phyloP scores from a whole-genome alignment of 495 filamentous ascomycete species.

The Talaromyces proteolyticus region DNA sequence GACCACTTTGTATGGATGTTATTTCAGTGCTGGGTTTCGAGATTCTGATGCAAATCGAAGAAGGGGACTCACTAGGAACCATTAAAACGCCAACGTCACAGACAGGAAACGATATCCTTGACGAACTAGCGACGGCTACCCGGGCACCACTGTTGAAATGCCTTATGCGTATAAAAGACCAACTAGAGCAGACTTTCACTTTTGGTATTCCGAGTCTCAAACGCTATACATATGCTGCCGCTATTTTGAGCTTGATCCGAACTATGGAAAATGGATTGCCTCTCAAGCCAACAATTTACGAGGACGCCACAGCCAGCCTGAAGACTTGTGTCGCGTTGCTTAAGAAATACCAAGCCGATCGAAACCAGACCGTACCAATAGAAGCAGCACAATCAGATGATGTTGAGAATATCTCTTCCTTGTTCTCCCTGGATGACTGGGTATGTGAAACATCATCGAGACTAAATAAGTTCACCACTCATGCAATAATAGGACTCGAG shows the following conservation, averaged over 20 bases:
- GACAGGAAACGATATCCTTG: conserved; percentile 1
- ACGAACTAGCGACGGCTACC: conserved; percentile 8
- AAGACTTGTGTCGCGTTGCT: conserved; percentile 9
- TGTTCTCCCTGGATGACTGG: conserved; percentile 1
- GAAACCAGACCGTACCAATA: background rate
- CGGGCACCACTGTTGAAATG: conserved; percentile 13
- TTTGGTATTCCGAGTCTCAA: conserved; percentile 16
- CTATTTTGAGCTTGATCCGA: conserved; percentile 13
- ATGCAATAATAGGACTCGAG: background rate
- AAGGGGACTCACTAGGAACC: conserved; percentile 8
- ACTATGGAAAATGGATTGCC: conserved; percentile 14
- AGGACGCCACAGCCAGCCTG: conserved; percentile 9
- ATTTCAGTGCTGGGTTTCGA: conserved; percentile 15
- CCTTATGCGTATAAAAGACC: conserved; percentile 14
- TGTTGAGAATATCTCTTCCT: background rate
- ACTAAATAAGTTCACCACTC: background rate
- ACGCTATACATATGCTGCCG: conserved; percentile 15
- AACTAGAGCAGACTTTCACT: conserved; percentile 15
- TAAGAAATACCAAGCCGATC: background rate
- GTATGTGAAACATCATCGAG: background rate
- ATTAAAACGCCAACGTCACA: background rate
- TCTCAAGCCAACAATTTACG: conserved; percentile 10
- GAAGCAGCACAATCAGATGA: background rate
- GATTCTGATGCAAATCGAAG: conserved; percentile 17
- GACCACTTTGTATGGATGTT: conserved; percentile 16